A percentile compares a stretch with the other conserved stretches of the same genome.
phyloP scores from a whole-genome alignment of 352 stramenopile genomes.

The Peronospora tabacina region DNA sequence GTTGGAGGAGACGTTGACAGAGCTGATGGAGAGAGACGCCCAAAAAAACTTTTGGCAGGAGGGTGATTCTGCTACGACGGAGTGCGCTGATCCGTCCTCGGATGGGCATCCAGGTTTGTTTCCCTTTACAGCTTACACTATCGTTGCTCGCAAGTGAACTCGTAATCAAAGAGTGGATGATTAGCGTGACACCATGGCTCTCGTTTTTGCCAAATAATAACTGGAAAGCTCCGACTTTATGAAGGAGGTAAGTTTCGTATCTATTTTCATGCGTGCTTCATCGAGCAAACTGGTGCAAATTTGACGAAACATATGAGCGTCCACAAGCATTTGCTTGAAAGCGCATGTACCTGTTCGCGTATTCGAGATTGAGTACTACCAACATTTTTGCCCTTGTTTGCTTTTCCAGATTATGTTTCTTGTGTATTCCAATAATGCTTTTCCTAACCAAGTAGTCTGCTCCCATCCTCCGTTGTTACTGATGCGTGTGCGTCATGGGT shows the following conservation, averaged over 20 bases:
- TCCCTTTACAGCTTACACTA: slow-evolving; percentile 20
- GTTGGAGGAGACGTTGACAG: slow-evolving; percentile 12
- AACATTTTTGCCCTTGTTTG: too few relatives aligned
- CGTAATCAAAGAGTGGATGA: not conserved
- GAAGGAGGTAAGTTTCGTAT: not conserved
- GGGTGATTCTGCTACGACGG: not conserved
- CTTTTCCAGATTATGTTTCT: too few relatives aligned
- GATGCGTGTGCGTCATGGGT: slow-evolving; percentile 9
- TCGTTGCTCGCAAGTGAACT: slow-evolving; percentile 27
- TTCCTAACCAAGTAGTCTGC: too few relatives aligned
- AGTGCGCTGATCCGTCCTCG: slow-evolving; percentile 9
- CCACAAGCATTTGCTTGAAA: not conserved
- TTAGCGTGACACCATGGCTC: not conserved
- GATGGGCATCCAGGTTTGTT: slow-evolving; percentile 23
- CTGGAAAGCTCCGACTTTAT: not conserved
- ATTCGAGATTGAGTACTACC: slow-evolving; percentile 29
- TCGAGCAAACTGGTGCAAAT: too few relatives aligned
- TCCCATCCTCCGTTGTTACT: too few relatives aligned
- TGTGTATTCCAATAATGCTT: too few relatives aligned
- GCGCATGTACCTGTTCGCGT: not conserved
- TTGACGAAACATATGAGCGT: too few relatives aligned
- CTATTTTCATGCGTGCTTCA: too few relatives aligned
- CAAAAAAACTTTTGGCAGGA: slow-evolving; percentile 20
- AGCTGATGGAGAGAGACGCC: slow-evolving; percentile 20
- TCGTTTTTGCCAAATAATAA: too few relatives aligned